Evolutionary conservation across 257 asterid genomes (phyloP), one percentile per base, ranked within the genome.

Genomic region (Gynochthodes officinalis): DNA sequence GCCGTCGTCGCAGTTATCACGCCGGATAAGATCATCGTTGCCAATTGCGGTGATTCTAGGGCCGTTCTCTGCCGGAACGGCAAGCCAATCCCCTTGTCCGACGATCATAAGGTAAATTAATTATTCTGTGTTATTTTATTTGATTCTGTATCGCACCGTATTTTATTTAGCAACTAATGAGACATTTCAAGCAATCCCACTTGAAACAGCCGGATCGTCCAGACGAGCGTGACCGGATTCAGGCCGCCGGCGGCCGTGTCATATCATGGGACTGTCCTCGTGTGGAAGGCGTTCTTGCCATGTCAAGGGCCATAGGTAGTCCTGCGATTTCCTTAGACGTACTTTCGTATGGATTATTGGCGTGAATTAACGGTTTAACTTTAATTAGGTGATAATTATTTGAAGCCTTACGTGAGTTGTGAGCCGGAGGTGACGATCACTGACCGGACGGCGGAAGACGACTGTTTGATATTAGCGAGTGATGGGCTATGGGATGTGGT

Each of bases 401-500:
- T 91, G 82, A 91, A 91, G 79, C 97, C 96, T 0, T 89, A 81
- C 32, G 90, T 91, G 16, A 89, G 82, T 10, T 86, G 89, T 28
- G 93, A 86, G 32, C 96, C 97, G 12, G 97, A 91, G 73, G 90
- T 91, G 82, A 91, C 91, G 19, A 76, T 84, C 28, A 85, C 85
- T 0, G 89, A 83, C 39, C 79, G 96, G 46, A 78, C 74, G 1
- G 82, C 71, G 5, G 95, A 81, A 2, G 97, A 91, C 4, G 97
- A 87, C 73, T 91, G 88, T 58, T 59, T 91, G 76, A 91, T 91
- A 37, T 67, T 91, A 4, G 97, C 90, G 0, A 91, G 96, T 58
- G 96, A 89, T n/a, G 97, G 96, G 9, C 75, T 91, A 65, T 91
- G 97, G 97, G 96, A 91, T 19, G 95, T 88, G 74, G 91, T 90